Evolutionary conservation across 1,284 basidiomycete genomes (phyloP), one percentile per base, ranked within the genome.

Genomic region (Schizophyllum commune): DNA sequence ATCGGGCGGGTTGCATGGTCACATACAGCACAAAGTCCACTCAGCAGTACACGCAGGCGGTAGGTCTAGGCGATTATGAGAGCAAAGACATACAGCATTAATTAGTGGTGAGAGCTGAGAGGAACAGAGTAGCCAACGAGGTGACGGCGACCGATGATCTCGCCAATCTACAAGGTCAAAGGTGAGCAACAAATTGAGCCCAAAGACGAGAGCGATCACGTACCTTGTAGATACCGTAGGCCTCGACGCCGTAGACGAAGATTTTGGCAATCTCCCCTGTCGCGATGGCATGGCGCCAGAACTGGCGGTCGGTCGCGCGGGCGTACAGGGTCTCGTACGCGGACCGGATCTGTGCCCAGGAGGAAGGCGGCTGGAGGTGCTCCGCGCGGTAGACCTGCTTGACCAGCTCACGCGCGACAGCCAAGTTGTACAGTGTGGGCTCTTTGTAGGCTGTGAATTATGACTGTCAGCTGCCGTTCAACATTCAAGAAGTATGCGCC

Each of bases 321-420:
- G 81, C 70, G 82, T 84, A 94, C 65, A 98, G 78, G 53, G 85
- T 81, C 62, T 83, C 76, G 75, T 96, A 97, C 22, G 88, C 89
- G 61, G 79, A 78, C 55, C 82, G 77, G 74, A 94, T 76, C 60
- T 85, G 77, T 51, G 79, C 74, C 59, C 91, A 63, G 27, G 86
- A 86, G 15, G 81, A 81, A 21, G 96, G 96, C 17, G 93, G 93
- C 57, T 89, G 85, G 60, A 98, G 83, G 63, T 86, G 84, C 78
- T 98, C 96, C 56, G 88, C 86, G 66, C 91, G 75, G 79, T 98
- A 98, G 63, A 98, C 85, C 72, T 96, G 93, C 78, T 96, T 95
- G 67, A 87, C 75, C 66, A 98, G 72, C 70, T 96, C 93, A 63
- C 88, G 85, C 57, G 87, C 82, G 62, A 98, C 93, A 62, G 91